phyloP scores from a whole-genome alignment of 164 flowering plant genomes.

The Magnolia officinalis region DNA sequence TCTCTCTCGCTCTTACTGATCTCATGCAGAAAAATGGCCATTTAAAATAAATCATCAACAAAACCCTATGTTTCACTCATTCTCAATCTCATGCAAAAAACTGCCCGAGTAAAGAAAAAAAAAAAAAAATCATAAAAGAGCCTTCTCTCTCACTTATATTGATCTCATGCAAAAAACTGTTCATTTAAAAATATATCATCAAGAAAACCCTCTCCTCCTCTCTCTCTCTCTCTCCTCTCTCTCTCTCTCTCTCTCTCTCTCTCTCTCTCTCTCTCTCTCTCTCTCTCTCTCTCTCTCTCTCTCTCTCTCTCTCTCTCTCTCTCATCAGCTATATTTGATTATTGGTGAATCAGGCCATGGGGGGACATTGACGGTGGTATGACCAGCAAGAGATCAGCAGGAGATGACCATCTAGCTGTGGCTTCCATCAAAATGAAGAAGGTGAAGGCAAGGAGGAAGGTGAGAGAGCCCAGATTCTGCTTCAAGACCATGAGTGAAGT shows the following conservation, averaged over 20 bases:
- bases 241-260: constrained; percentile 5
- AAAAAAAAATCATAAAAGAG: no score
- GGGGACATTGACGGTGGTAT: constrained; percentile 39
- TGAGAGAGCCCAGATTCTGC: constrained; percentile 91
- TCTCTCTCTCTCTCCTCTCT: background rate
- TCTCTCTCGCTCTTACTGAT: no score
- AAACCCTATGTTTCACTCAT: no score
- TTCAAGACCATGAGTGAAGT: constrained; percentile 91
- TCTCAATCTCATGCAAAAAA: background rate
- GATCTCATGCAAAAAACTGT: background rate
- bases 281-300: constrained; percentile 5
- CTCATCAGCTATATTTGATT: background rate
- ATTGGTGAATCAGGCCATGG: constrained; percentile 44
- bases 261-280: constrained; percentile 5
- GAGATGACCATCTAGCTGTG: constrained; percentile 40
- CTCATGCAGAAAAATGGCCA: no score
- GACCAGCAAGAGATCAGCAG: constrained; percentile 25
- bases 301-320: constrained; percentile 5
- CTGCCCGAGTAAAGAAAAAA: background rate
- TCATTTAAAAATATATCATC: no score
- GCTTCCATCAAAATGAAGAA: constrained; percentile 80
- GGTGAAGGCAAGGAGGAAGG: constrained; percentile 68
- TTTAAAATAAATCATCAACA: no score
- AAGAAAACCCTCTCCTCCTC: no score
- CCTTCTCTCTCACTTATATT: background rate